Evolutionary conservation across 371 early-diverging fungal species (phyloP).

Genomic region (Mortierella sp.): DNA sequence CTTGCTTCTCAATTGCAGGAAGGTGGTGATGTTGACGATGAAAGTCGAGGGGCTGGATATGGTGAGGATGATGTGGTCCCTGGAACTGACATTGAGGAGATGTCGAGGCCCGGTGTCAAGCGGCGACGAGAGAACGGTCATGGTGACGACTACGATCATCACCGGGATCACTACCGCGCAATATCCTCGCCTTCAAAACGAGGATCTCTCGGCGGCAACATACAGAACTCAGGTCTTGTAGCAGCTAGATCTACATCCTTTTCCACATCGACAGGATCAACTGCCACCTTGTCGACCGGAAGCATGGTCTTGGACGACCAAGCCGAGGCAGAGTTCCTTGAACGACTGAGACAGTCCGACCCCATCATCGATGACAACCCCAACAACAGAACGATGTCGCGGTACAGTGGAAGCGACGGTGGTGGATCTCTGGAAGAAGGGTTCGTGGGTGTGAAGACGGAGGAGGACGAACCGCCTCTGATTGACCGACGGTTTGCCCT

Average conservation of each 20-base stretch:
- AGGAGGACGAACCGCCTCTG: constrained; percentile 1
- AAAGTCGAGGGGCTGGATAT: neutral
- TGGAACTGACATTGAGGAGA: constrained; percentile 1
- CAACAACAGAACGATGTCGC: neutral
- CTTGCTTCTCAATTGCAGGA: constrained; percentile 16
- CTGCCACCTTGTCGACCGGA: neutral
- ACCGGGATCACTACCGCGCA: neutral
- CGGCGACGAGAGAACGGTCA: neutral
- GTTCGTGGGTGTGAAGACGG: neutral
- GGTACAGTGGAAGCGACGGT: neutral
- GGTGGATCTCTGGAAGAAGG: neutral
- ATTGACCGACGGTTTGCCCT: neutral
- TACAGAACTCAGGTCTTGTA: neutral
- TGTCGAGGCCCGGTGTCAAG: neutral
- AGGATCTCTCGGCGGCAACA: neutral
- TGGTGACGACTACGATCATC: neutral
- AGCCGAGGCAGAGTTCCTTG: constrained; percentile 26
- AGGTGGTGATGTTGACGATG: constrained; percentile 2
- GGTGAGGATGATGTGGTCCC: constrained; percentile 4
- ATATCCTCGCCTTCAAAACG: neutral
- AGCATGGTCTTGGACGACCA: constrained; percentile 35
- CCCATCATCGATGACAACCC: neutral
- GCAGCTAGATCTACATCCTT: neutral
- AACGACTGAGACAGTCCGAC: constrained; percentile 14
- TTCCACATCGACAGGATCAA: neutral